Conservation (phyloP, 768 basidiomycete species). For the Jaapia argillacea region DNA sequence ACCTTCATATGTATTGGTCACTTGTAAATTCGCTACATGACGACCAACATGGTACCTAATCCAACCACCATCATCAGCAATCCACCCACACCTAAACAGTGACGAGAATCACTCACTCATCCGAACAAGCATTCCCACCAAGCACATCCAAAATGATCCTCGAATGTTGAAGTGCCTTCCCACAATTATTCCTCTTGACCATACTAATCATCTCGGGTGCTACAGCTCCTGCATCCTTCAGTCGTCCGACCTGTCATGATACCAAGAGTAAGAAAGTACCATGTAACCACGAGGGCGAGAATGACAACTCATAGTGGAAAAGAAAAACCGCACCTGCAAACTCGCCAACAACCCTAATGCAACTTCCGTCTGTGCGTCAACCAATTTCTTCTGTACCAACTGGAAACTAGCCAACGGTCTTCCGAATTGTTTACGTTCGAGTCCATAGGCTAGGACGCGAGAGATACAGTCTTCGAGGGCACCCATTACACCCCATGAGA, state of each 20-base stretch:
- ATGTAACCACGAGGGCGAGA: no score
- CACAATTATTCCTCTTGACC: constrained; percentile 89
- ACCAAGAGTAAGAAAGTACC: background rate
- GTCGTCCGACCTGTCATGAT: constrained; percentile 44
- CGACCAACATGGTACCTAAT: constrained; percentile 85
- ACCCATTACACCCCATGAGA: constrained; percentile 95
- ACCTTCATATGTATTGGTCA: constrained; percentile 96
- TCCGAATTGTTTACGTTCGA: constrained; percentile 85
- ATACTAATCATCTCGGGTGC: constrained; percentile 93
- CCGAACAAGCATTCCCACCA: constrained; percentile 88
- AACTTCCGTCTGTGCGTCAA: constrained; percentile 56
- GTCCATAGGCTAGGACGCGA: constrained; percentile 70
- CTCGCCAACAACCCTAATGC: constrained; percentile 1
- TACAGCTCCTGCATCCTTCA: constrained; percentile 68
- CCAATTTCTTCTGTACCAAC: no score
- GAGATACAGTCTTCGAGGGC: constrained; percentile 86
- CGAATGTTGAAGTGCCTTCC: no score
- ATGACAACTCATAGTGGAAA: no score
- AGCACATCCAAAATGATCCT: no score
- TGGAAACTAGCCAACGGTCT: constrained; percentile 91
- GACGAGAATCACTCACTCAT: constrained; percentile 56
- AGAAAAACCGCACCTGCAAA: no score
- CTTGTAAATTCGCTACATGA: constrained; percentile 90
- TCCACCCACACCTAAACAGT: no score
- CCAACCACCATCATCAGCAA: no score